A percentile compares a stretch with the other conserved stretches of the same genome.
These are phyloP conservation scores for Cercospora zeina DNA, from an alignment of 2,329 filamentous ascomycete species.

Conservation along the genomic window DNA sequence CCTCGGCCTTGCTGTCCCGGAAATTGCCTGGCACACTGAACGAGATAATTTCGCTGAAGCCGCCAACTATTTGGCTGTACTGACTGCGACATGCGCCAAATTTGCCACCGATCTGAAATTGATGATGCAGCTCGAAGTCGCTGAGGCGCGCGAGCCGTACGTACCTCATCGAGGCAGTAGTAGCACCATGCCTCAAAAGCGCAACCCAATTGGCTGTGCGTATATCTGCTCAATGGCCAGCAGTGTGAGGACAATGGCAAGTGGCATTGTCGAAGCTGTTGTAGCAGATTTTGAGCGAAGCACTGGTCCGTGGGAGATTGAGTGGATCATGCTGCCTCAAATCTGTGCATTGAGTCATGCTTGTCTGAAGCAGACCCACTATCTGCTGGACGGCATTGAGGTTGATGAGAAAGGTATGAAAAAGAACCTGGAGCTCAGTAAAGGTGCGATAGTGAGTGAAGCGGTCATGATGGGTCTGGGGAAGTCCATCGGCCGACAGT, in stretches of 20 bases:
- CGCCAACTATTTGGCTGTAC: slow-evolving; percentile 31
- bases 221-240: slow-evolving; percentile 34
- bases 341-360: slow-evolving; percentile 33
- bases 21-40: slow-evolving; percentile 39
- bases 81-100: slow-evolving; percentile 37
- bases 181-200: slow-evolving; percentile 56
- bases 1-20: slow-evolving; percentile 32
- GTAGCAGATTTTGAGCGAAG: slow-evolving; percentile 37
- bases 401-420: slow-evolving; percentile 34
- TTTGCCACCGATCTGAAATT: slow-evolving; percentile 37
- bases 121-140: slow-evolving; percentile 38
- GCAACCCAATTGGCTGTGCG: slow-evolving; percentile 35
- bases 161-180: slow-evolving; percentile 56
- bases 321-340: slow-evolving; percentile 38
- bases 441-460: slow-evolving; percentile 41
- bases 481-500: slow-evolving; percentile 41
- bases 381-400: slow-evolving; percentile 34
- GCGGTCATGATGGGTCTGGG: slow-evolving; percentile 45
- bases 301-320: slow-evolving; percentile 38
- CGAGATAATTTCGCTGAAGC: slow-evolving; percentile 36
- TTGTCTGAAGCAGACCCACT: slow-evolving; percentile 32
- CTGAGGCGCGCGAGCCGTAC: slow-evolving; percentile 42
- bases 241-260: slow-evolving; percentile 29
- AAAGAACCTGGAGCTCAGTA: slow-evolving; percentile 37
- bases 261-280: slow-evolving; percentile 32